Conservation (phyloP, 202 grass and related monocot species). For the Carex sylvatica region DNA sequence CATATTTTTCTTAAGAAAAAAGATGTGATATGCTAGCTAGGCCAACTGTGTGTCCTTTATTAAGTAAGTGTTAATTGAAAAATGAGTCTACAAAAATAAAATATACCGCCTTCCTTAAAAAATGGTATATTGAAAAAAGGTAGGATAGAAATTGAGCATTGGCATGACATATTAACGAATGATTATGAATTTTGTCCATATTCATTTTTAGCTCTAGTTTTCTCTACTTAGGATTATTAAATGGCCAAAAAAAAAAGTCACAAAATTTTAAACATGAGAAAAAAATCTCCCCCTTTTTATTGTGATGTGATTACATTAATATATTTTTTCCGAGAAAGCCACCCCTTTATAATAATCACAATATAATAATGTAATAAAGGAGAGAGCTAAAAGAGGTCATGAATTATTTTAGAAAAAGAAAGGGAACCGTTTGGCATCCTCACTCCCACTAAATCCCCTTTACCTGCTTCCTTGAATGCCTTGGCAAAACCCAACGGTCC, state of each 20-base stretch:
- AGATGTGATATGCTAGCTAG: no score
- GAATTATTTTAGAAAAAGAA: not conserved
- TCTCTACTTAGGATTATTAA: not conserved
- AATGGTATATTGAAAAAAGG: no score
- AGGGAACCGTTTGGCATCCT: not conserved
- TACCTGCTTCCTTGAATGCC: constrained; percentile 18
- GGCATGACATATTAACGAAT: not conserved
- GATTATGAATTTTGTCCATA: not conserved
- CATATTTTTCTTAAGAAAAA: no score
- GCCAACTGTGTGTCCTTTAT: no score
- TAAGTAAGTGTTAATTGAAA: no score
- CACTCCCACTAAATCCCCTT: not conserved
- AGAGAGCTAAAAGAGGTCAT: not conserved
- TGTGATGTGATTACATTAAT: no score
- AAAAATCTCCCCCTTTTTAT: no score
- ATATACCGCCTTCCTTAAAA: no score
- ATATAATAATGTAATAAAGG: not conserved
- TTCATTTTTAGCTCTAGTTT: not conserved
- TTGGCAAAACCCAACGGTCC: not conserved
- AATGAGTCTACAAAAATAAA: no score
- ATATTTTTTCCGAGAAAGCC: not conserved
- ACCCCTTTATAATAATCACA: not conserved
- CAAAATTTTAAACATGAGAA: not conserved
- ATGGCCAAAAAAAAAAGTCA: not conserved
- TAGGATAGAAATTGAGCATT: no score